Evolutionary conservation across 768 basidiomycete genomes (phyloP), one percentile per base, ranked within the genome.

Genomic region (Hericium rajendrae): DNA sequence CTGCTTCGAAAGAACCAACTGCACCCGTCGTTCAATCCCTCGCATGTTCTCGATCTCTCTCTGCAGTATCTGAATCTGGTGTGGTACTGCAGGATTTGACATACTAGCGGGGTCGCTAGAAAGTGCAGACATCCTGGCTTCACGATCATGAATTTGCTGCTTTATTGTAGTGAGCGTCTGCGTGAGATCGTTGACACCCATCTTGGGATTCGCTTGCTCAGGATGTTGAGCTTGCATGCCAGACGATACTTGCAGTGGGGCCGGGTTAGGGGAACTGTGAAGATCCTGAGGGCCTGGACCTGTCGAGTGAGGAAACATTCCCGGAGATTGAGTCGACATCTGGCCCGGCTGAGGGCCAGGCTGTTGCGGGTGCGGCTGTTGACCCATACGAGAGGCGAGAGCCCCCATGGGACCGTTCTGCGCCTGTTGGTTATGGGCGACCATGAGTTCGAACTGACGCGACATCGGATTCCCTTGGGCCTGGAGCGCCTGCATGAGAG

Each of bases 401-500:
- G 18, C 20, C 12, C 20, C 38, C 37, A 50, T 18, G 24, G 40
- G 54, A 16, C 54, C 40, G 22, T 41, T 41, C 39, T 54, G 38
- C 41, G 40, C 6, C 26, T 56, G 43, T 38, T 56, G 55, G 32
- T 48, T 56, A 8, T 49, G 55, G 15, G 54, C 54, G 24, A 46
- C 15, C 18, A 56, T 41, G 12, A 56, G 48, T 13, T 50, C 55
- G 10, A 48, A 28, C 18, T 56, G 55, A 16, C 55, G 55, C 11
- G 41, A 41, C 41, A 54, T 46, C 12, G 54, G 38, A n/a, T 48
- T 37, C 12, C 18, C n/a, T 11, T 54, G 20, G 3, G 26, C 28
- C 10, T 56, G 43, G 11, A 56, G 38, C 15, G 55, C 55, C 32
- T 56, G 55, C 55, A 48, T 48, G 26, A 48, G 55, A 37, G 55